These are phyloP conservation scores for Trametes cubensis DNA, from an alignment of 768 basidiomycete species.

Conservation along the genomic window DNA sequence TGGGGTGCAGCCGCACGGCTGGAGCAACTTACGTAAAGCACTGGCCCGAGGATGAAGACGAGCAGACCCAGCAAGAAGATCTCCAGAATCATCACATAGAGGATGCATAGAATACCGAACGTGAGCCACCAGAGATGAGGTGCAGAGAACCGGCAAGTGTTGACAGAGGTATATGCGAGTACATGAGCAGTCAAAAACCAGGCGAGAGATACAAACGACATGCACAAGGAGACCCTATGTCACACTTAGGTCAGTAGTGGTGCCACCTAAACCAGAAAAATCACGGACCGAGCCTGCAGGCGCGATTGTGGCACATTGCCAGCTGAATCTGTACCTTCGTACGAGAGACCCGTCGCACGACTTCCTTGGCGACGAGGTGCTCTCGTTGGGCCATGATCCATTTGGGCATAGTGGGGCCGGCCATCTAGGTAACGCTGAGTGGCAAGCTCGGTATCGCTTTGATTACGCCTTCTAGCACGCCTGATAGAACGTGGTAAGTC, in stretches of 20 bases:
- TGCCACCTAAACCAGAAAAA: not conserved
- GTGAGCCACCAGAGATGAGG: slow-evolving; percentile 89
- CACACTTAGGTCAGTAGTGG: not conserved
- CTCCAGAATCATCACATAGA: slow-evolving; percentile 75
- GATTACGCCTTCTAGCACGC: not conserved
- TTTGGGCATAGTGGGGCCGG: slow-evolving; percentile 5
- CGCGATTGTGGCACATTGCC: slow-evolving; percentile 29
- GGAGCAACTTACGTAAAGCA: slow-evolving; percentile 64
- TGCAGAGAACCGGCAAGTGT: slow-evolving; percentile 70
- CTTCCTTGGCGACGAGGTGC: not conserved
- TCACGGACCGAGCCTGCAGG: slow-evolving; percentile 34
- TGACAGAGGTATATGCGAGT: slow-evolving; percentile 73
- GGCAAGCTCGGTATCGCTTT: slow-evolving; percentile 28
- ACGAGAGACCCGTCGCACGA: slow-evolving; percentile 10
- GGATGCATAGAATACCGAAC: slow-evolving; percentile 77
- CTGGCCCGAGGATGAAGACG: slow-evolving; percentile 77
- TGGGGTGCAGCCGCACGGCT: not conserved
- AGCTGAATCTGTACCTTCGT: slow-evolving; percentile 1
- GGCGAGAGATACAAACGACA: slow-evolving; percentile 69
- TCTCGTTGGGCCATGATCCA: not conserved
- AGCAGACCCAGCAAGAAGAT: slow-evolving; percentile 74
- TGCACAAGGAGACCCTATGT: slow-evolving; percentile 60
- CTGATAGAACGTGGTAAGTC: not conserved
- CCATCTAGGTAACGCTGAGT: slow-evolving; percentile 29
- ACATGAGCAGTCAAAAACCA: slow-evolving; percentile 87